These are phyloP conservation scores for Xylaria flabelliformis DNA, from an alignment of 495 filamentous ascomycete species.

Conservation along the genomic window DNA sequence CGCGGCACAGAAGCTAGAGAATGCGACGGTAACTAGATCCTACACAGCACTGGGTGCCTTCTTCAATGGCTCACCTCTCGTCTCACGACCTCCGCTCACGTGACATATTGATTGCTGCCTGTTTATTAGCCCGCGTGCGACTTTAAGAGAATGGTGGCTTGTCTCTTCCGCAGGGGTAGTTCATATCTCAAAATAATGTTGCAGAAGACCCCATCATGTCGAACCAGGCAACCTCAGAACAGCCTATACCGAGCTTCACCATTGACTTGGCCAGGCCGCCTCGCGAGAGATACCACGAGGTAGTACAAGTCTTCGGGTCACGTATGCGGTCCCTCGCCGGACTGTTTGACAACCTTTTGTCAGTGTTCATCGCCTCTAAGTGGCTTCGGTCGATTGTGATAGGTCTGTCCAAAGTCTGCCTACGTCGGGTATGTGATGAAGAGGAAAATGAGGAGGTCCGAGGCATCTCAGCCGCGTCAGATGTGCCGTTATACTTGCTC, in stretches of 20 bases:
- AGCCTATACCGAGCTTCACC: conserved; percentile 48
- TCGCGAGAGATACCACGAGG: conserved; percentile 56
- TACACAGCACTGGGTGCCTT: not conserved
- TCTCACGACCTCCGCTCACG: not conserved
- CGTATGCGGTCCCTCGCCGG: conserved; percentile 48
- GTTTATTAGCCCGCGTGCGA: not conserved
- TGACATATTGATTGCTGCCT: conserved; percentile 4
- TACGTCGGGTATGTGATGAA: conserved; percentile 56
- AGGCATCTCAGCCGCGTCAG: conserved; percentile 60
- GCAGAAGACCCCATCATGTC: conserved; percentile 17
- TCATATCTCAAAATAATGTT: not conserved
- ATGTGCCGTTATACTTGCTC: conserved; percentile 64
- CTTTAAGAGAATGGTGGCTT: not conserved
- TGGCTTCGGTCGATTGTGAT: not conserved
- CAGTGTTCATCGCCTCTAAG: conserved; percentile 22
- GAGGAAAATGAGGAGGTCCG: conserved; percentile 69
- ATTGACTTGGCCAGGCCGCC: conserved; percentile 68
- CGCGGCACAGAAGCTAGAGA: not conserved
- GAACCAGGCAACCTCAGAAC: not conserved
- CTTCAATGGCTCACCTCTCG: not conserved
- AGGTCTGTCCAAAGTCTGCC: conserved; percentile 37
- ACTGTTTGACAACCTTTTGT: conserved; percentile 56
- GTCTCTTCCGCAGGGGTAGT: not conserved
- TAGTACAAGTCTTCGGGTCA: conserved; percentile 53
- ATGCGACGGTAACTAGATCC: not conserved